A percentile compares a stretch with the other conserved stretches of the same genome.
phyloP scores from a whole-genome alignment of 2,329 filamentous ascomycete species.

The Pyrenochaeta sp. region DNA sequence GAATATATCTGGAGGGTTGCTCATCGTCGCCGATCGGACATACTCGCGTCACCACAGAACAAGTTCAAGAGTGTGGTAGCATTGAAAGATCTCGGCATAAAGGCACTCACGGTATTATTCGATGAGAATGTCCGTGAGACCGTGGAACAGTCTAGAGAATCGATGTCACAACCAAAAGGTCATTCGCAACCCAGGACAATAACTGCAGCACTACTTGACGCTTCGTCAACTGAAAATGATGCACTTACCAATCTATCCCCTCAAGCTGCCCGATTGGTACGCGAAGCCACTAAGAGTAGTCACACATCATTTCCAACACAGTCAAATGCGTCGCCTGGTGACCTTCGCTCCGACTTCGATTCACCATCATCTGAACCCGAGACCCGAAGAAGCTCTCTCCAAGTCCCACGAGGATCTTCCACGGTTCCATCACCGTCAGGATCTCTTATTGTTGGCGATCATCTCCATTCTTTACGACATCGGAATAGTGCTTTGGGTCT shows the following conservation, averaged over 20 bases:
- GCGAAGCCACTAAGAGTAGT: conserved; percentile 28
- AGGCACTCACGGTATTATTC: conserved; percentile 90
- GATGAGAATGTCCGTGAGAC: conserved; percentile 70
- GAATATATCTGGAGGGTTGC: conserved; percentile 93
- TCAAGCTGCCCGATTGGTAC: conserved; percentile 46
- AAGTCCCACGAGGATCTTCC: conserved; percentile 35
- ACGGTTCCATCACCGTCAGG: conserved; percentile 38
- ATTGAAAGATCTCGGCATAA: conserved; percentile 77
- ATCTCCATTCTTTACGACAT: conserved; percentile 51
- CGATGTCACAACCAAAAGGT: conserved; percentile 42
- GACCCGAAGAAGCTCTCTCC: conserved; percentile 41
- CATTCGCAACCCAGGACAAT: conserved; percentile 72
- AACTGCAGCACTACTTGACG: conserved; percentile 87
- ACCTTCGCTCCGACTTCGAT: conserved; percentile 20
- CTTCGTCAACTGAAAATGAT: conserved; percentile 85
- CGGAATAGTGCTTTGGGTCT: conserved; percentile 67
- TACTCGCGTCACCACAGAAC: conserved; percentile 50
- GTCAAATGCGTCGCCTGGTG: conserved; percentile 23
- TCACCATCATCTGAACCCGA: conserved; percentile 45
- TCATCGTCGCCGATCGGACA: conserved; percentile 69
- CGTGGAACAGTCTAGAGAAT: conserved; percentile 46
- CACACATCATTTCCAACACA: conserved; percentile 33
- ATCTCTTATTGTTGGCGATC: conserved; percentile 40
- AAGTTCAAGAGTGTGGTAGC: conserved; percentile 74
- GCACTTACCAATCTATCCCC: conserved; percentile 57